These are phyloP conservation scores for Avena atlantica DNA, from an alignment of 176 grass and related monocot genomes.

Conservation along the genomic window DNA sequence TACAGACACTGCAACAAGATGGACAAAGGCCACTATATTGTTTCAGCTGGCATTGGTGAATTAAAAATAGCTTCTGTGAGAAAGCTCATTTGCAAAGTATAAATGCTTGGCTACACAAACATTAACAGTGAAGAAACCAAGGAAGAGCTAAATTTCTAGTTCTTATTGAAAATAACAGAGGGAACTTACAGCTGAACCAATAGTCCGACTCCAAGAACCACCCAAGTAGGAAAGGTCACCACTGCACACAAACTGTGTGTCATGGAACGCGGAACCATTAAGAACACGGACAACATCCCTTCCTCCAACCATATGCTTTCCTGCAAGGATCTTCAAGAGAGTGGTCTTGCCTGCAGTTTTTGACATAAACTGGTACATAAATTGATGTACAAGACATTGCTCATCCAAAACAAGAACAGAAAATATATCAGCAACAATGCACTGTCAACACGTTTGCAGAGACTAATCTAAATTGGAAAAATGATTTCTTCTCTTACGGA, in stretches of 20 bases:
- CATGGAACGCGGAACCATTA: conserved; percentile 94
- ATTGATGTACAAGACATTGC: neutral
- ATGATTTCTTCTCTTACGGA: neutral
- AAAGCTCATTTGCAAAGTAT: conserved; percentile 5
- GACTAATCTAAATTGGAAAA: conserved; percentile 16
- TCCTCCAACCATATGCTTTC: conserved; percentile 98
- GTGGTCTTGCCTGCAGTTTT: conserved; percentile 89
- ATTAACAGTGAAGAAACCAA: neutral
- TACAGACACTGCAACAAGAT: neutral
- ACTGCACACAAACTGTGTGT: conserved; percentile 84
- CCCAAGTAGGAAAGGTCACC: conserved; percentile 87
- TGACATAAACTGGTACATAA: conserved; percentile 31
- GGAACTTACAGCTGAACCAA: conserved; percentile 83
- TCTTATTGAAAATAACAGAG: conserved; percentile 25
- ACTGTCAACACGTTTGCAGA: neutral
- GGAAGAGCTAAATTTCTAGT: conserved; percentile 16
- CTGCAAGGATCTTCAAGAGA: conserved; percentile 93
- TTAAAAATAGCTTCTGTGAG: neutral
- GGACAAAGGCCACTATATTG: neutral
- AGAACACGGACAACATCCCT: conserved; percentile 90
- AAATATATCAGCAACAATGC: neutral
- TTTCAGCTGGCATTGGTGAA: conserved; percentile 3
- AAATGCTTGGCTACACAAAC: neutral
- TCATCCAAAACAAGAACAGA: neutral
- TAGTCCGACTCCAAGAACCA: conserved; percentile 91